Evolutionary conservation across 2,329 filamentous ascomycete species (phyloP), one percentile per base, ranked within the genome.

Genomic region (Penicillium capsulatum): DNA sequence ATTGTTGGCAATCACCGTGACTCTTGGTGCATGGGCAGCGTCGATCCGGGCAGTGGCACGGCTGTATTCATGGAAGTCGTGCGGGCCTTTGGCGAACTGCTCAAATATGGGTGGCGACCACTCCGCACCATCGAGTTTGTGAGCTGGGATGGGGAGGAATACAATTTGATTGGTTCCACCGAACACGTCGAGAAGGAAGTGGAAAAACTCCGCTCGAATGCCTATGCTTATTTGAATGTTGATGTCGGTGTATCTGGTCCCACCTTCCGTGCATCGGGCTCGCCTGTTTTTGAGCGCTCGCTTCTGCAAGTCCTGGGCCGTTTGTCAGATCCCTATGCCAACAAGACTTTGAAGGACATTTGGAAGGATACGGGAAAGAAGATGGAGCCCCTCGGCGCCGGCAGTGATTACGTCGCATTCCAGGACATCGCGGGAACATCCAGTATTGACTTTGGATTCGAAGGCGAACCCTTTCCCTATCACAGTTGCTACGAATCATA

Each of bases 101-200:
- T 82, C 15, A 66, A 74, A 11, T 78, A 81, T 41, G 91, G 90
- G 37, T 98, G 92, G 92, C 78, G 86, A 17, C 92, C 92, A 1
- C 73, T 94, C 11, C 83, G 92, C n/a, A 94, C 88, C 3, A 94
- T 98, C 49, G 86, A 94, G 62, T 97, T 98, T 64, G 89, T 90
- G 58, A 95, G 87, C 22, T 98, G 92, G 92, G 92, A 98, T 63
- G 92, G 80, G 3, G 84, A 84, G 53, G 88, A 91, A 64, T 97
- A 95, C 70, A 96, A 96, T 64, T 71, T 92, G 31, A 86, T 95
- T 42, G 92, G 92, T 7, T 94, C 88, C 8, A 97, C 92, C 2
- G 92, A 98, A 63, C 91, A 85, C 57, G 92, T 98, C 31, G 92
- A 98, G 67, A 83, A 85, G 32, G 83, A 91, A 51, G 72, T 88